Conservation (phyloP, 257 asterid genomes). For the Paraleonurus japonicus region DNA sequence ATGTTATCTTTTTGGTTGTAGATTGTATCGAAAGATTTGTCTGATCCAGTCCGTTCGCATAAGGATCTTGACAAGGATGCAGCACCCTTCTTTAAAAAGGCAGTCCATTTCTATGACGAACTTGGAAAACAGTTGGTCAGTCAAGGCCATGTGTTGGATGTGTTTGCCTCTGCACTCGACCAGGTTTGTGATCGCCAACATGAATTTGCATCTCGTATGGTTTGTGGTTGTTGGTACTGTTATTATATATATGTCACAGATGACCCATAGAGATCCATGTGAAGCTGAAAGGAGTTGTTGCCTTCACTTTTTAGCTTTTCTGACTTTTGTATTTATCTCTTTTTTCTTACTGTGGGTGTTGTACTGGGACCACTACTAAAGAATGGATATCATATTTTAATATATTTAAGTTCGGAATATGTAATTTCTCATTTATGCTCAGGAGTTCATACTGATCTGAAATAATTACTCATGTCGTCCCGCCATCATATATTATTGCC, state of each 20-base stretch:
- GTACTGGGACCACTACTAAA: neutral
- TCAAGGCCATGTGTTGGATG: conserved; percentile 93
- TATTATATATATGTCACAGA: conserved; percentile 16
- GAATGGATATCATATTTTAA: neutral
- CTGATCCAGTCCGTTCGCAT: conserved; percentile 98
- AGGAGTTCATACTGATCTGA: neutral
- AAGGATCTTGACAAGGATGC: conserved; percentile 98
- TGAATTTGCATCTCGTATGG: conserved; percentile 1
- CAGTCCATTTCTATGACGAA: conserved; percentile 83
- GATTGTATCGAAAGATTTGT: conserved; percentile 91
- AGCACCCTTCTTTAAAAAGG: conserved; percentile 79
- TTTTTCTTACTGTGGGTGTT: neutral
- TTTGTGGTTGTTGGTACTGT: conserved; percentile 12
- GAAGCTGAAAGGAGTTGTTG: conserved; percentile 1
- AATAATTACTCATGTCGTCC: neutral
- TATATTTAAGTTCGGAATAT: neutral
- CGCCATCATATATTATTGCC: neutral
- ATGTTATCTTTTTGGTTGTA: conserved; percentile 33
- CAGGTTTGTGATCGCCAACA: conserved; percentile 56
- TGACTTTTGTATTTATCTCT: neutral
- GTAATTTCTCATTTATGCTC: neutral
- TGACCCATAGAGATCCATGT: conserved; percentile 19
- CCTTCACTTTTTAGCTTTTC: neutral
- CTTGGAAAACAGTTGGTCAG: conserved; percentile 82
- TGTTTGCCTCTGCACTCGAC: conserved; percentile 98